Conservation (phyloP, 2,329 filamentous ascomycete species). For the Exophiala sideris region DNA sequence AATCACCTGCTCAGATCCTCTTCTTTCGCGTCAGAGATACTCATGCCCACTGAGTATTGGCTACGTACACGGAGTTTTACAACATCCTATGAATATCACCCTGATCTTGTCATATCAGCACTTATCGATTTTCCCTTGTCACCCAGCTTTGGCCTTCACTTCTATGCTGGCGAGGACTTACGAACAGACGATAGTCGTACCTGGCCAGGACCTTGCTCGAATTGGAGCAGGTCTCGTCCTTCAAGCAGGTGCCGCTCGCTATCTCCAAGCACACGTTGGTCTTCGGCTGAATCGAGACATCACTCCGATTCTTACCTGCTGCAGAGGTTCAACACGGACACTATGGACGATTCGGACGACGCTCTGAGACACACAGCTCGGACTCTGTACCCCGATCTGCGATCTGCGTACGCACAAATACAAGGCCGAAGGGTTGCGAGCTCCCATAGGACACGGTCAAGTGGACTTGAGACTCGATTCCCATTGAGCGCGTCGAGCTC, state of each 20-base stretch:
- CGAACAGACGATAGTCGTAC: neutral
- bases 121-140: neutral
- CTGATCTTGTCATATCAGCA: neutral
- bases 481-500: constrained; percentile 16
- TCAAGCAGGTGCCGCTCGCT: constrained; percentile 1
- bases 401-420: constrained; percentile 19
- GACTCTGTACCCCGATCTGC: constrained; percentile 17
- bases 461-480: constrained; percentile 9
- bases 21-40: neutral
- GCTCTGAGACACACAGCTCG: constrained; percentile 6
- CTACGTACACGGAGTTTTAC: neutral
- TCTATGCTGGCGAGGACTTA: neutral
- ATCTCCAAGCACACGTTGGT: neutral
- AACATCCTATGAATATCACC: neutral
- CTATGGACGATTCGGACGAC: neutral
- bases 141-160: constrained; percentile 9
- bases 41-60: neutral
- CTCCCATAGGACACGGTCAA: neutral
- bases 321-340: constrained; percentile 4
- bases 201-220: neutral
- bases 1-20: neutral
- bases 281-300: constrained; percentile 10
- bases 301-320: constrained; percentile 16
- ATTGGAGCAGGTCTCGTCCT: neutral
- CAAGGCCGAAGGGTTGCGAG: constrained; percentile 12